Base-by-base conservation (phyloP, 2,329 filamentous ascomycete genomes). In the Calycina herbarum region DNA sequence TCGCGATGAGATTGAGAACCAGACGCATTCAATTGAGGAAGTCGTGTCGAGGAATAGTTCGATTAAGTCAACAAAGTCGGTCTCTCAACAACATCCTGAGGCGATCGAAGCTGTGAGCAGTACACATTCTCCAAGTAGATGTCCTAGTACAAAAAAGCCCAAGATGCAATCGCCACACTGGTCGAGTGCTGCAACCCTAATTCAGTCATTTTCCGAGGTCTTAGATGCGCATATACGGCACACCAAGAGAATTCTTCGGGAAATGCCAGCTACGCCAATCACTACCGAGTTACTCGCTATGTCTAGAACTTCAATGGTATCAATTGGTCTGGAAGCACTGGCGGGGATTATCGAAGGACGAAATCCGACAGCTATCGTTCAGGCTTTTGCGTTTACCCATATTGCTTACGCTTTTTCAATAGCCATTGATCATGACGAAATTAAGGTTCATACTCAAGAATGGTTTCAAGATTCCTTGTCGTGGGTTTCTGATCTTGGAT, bases 341-440 rank as follows among this genome's bases (percentile, higher is more conserved):
- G 66, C 66, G 27, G 69, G 67, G 0, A 68, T 73, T 33, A 67
- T 74, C 11, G 70, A 72, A 61, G 70, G 69, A n/a, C 65, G 71
- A 35, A 68, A 69, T 38, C 72, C 72, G 40, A 71, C 69, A 11
- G 67, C 71, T 10, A 68, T 72, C 24, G 65, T 73, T 11, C 67
- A 71, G 56, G 63, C 71, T 13, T 74, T 73, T 61, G 69, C 71
- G 3, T 73, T 73, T 27, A 72, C 71, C 13, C 71, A 74, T 67
- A 63, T 74, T 7, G 71, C 71, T 24, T 74, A 69, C 57, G 71
- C 72, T 10, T 62, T 69, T 17, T 67, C 68, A 2, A 69, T 73
- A 48, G 67, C 68, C 5, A 63, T 69, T 5, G 66, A 73, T 24
- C 59, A 68, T 29, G 66, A 71, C 20, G 66, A 69, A 38, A 64